Conservation (phyloP, 2,329 filamentous ascomycete species). For the Colletotrichum sp. region DNA sequence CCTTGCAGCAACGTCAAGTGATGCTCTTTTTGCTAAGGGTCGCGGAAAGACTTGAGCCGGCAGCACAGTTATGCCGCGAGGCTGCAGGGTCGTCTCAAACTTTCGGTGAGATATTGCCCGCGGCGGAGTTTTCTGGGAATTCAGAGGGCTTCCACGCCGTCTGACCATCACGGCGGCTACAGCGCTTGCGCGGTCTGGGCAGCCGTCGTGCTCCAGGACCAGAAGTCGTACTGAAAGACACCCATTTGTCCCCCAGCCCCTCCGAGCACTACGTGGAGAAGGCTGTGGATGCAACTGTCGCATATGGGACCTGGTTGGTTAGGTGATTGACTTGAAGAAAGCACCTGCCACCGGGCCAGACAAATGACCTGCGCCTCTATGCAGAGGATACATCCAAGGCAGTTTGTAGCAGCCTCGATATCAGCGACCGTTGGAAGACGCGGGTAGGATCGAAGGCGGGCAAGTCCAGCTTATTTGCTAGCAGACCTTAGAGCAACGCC, state of each 20-base stretch:
- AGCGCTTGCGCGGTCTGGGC: background rate
- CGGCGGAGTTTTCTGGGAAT: background rate
- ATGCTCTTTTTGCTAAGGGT: background rate
- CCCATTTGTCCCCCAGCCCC: background rate
- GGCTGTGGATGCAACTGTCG: background rate
- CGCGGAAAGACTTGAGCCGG: background rate
- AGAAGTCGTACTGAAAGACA: background rate
- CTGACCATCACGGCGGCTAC: background rate
- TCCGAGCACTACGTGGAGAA: background rate
- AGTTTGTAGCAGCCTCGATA: background rate
- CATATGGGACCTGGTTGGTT: background rate
- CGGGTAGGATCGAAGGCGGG: background rate
- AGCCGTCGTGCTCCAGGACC: background rate
- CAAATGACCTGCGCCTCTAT: background rate
- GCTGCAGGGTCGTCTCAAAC: background rate
- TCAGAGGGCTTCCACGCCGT: background rate
- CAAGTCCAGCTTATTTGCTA: background rate
- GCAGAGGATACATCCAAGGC: background rate
- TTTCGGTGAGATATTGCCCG: background rate
- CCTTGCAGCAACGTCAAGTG: background rate
- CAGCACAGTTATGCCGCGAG: background rate
- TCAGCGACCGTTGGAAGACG: background rate
- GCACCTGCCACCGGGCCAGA: background rate
- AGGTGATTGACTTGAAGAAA: background rate
- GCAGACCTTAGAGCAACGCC: background rate